phyloP scores from a whole-genome alignment of 257 asterid genomes.

The Coffea canephora region DNA sequence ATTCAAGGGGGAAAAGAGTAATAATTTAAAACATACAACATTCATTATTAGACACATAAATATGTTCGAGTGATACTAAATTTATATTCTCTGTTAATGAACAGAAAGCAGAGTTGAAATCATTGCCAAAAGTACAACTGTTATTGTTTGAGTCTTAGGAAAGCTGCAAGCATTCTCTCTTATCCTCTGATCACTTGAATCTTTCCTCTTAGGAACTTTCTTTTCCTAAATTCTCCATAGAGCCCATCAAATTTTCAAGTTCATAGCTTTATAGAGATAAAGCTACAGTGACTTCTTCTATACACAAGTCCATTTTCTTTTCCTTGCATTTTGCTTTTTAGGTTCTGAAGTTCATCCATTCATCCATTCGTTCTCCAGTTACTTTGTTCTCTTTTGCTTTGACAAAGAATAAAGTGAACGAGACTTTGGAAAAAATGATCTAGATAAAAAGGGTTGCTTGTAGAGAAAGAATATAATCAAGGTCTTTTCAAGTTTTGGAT shows the following conservation, averaged over 20 bases:
- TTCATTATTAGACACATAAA: neutral
- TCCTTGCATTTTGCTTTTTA: conserved; percentile 16
- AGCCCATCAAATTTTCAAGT: neutral
- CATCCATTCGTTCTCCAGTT: conserved; percentile 14
- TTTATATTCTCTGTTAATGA: conserved; percentile 21
- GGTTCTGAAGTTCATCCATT: conserved; percentile 13
- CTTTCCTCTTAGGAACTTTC: neutral
- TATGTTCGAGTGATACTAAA: conserved; percentile 7
- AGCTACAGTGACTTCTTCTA: conserved; percentile 19
- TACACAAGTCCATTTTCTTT: conserved; percentile 1
- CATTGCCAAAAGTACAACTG: conserved; percentile 18
- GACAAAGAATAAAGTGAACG: conserved; percentile 10
- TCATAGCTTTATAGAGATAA: conserved; percentile 3
- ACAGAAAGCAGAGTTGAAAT: conserved; percentile 28
- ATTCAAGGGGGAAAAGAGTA: neutral
- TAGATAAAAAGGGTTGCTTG: conserved; percentile 2
- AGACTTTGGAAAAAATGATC: neutral
- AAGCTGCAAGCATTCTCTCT: conserved; percentile 20
- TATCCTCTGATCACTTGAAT: conserved; percentile 16
- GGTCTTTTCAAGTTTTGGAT: conserved; percentile 10
- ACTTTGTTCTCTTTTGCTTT: conserved; percentile 12
- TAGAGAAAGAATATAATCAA: neutral
- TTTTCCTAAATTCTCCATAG: neutral
- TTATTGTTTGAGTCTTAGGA: conserved; percentile 3
- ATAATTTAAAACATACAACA: neutral